These are phyloP conservation scores for Quercus alba DNA, from an alignment of 306 rosid species.

Conservation along the genomic window DNA sequence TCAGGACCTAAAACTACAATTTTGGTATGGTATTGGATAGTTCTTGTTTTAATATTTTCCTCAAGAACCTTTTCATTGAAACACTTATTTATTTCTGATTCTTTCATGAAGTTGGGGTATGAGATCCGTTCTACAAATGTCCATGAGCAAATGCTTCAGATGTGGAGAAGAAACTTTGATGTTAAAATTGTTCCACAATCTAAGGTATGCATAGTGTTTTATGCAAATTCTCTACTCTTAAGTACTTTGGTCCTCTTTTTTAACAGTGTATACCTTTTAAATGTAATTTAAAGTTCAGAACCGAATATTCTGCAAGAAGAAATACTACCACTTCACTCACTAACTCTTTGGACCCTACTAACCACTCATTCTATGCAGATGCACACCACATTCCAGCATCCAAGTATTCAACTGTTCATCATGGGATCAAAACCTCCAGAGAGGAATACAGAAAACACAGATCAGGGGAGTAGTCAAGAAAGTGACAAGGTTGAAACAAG, in stretches of 20 bases:
- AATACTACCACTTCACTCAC: not conserved
- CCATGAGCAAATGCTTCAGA: constrained; percentile 90
- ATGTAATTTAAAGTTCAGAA: not conserved
- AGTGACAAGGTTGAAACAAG: constrained; percentile 30
- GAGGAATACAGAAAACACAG: constrained; percentile 26
- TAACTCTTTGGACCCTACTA: constrained; percentile 3
- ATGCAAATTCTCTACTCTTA: not conserved
- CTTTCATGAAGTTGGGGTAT: constrained; percentile 69
- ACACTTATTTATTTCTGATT: constrained; percentile 5
- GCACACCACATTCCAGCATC: constrained; percentile 90
- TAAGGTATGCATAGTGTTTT: constrained; percentile 45
- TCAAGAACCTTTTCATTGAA: not conserved
- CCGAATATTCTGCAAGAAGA: not conserved
- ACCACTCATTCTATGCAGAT: constrained; percentile 50
- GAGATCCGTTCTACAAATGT: constrained; percentile 81
- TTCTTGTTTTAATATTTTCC: not conserved
- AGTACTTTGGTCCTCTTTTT: not conserved
- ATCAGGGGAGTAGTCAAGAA: constrained; percentile 23
- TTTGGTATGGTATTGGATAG: constrained; percentile 42
- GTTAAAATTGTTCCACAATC: constrained; percentile 75
- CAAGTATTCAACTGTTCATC: constrained; percentile 75
- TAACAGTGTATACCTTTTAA: not conserved
- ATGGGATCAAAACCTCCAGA: constrained; percentile 50
- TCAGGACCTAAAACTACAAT: constrained; percentile 86
- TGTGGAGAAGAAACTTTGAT: constrained; percentile 77